Conservation (phyloP, 2,329 filamentous ascomycete genomes). For the Sporothrix schenckii region DNA sequence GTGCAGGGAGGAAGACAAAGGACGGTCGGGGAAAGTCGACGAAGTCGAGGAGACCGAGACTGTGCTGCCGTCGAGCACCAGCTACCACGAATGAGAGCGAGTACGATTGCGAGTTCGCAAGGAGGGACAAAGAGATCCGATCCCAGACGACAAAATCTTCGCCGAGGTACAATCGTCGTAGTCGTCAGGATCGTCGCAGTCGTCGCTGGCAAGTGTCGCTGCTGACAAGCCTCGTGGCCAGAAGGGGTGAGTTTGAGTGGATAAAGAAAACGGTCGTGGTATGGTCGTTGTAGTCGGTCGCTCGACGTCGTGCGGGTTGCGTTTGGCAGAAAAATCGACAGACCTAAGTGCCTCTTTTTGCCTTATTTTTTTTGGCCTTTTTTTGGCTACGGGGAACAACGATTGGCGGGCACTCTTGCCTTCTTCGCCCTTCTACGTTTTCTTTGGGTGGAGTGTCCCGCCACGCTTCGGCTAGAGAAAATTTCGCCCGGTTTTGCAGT, state of each 20-base stretch:
- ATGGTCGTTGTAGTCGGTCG: neutral
- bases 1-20: neutral
- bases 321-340: conserved; percentile 18
- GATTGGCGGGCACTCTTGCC: neutral
- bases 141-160: no score
- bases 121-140: no score
- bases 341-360: conserved; percentile 1
- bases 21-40: neutral
- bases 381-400: neutral
- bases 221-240: neutral
- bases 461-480: conserved; percentile 27
- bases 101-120: neutral
- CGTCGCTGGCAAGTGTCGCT: neutral
- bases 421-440: conserved; percentile 29
- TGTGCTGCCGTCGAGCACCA: neutral
- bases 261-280: neutral
- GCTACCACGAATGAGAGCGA: neutral
- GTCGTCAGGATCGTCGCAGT: neutral
- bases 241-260: neutral
- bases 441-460: conserved; percentile 17
- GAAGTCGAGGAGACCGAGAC: neutral
- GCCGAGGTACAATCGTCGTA: no score
- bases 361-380: neutral
- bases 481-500: neutral
- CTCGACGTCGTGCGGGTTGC: neutral